Evolutionary conservation across 441 rosid genomes (phyloP).

Genomic region (Adansonia gregorii): DNA sequence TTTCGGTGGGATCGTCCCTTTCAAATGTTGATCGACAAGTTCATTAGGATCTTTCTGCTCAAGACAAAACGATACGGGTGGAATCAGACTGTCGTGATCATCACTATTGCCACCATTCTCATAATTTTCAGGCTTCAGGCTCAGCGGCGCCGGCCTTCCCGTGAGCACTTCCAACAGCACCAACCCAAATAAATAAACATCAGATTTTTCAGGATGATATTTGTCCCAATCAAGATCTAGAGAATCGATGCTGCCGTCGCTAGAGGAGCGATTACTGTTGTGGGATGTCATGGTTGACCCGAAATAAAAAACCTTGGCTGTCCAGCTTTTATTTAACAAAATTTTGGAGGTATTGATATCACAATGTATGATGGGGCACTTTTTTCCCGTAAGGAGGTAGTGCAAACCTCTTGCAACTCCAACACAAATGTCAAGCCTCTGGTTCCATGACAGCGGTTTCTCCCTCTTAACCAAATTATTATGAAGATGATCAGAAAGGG

Average conservation of each 20-base stretch:
- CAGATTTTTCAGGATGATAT: constrained; percentile 36
- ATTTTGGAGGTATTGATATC: constrained; percentile 83
- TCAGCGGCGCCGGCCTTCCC: constrained; percentile 38
- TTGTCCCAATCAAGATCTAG: constrained; percentile 2
- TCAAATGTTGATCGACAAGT: not conserved
- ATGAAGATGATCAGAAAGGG: constrained; percentile 60
- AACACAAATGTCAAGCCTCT: constrained; percentile 73
- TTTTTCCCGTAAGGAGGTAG: constrained; percentile 80
- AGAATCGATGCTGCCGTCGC: constrained; percentile 58
- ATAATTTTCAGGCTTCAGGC: not conserved
- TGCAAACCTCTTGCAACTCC: constrained; percentile 87
- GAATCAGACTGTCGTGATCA: not conserved
- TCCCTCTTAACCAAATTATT: constrained; percentile 15
- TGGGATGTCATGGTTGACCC: constrained; percentile 59
- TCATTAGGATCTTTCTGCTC: not conserved
- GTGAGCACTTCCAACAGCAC: constrained; percentile 77
- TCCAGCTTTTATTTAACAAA: constrained; percentile 60
- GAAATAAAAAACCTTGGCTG: constrained; percentile 86
- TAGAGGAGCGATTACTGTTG: constrained; percentile 48
- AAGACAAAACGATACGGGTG: not conserved
- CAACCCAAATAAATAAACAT: constrained; percentile 86
- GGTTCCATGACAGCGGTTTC: constrained; percentile 63
- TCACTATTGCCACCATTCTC: not conserved
- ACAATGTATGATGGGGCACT: constrained; percentile 71
- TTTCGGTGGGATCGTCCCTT: not conserved